A percentile compares a stretch with the other conserved stretches of the same genome.
These are phyloP conservation scores for Aspergillus niger DNA, from an alignment of 2,329 filamentous ascomycete species.

Conservation along the genomic window DNA sequence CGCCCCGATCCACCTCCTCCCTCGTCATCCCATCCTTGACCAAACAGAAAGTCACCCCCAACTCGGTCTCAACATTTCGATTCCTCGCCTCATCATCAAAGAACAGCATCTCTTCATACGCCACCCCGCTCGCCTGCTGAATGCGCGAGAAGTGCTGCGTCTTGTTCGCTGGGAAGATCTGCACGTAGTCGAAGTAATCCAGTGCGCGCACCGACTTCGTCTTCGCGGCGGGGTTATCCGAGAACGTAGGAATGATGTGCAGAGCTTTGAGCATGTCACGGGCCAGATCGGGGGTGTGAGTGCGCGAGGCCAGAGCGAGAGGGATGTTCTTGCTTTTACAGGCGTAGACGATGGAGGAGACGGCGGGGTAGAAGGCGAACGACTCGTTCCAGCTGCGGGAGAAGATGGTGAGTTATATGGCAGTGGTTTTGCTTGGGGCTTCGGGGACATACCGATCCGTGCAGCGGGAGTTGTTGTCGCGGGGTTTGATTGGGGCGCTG, in stretches of 20 bases:
- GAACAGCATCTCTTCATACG: constrained; percentile 85
- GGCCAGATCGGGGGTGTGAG: constrained; percentile 75
- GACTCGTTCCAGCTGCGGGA: constrained; percentile 58
- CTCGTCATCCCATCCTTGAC: constrained; percentile 77
- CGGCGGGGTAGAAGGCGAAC: constrained; percentile 70
- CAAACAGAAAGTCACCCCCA: constrained; percentile 83
- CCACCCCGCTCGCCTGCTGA: constrained; percentile 68
- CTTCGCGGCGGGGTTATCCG: constrained; percentile 41
- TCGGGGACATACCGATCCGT: constrained; percentile 41
- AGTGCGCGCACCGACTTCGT: constrained; percentile 53
- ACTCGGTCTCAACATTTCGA: constrained; percentile 69
- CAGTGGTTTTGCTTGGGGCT: constrained; percentile 14
- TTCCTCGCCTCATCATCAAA: constrained; percentile 93
- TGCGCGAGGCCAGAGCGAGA: constrained; percentile 78
- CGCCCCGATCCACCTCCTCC: constrained; percentile 75
- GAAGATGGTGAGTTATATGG: neutral
- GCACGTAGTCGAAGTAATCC: constrained; percentile 58
- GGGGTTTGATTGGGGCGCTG: constrained; percentile 68
- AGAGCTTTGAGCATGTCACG: constrained; percentile 77
- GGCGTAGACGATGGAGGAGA: constrained; percentile 67
- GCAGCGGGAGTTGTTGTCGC: constrained; percentile 53
- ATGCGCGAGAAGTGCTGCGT: constrained; percentile 79
- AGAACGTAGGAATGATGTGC: constrained; percentile 55
- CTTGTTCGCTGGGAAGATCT: constrained; percentile 75
- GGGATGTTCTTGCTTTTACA: constrained; percentile 57